Percentiles rank a stretch among this genome's conserved stretches.
Evolutionary conservation across 805 yeast species (phyloP).

Genomic region (Millerago galiae): DNA sequence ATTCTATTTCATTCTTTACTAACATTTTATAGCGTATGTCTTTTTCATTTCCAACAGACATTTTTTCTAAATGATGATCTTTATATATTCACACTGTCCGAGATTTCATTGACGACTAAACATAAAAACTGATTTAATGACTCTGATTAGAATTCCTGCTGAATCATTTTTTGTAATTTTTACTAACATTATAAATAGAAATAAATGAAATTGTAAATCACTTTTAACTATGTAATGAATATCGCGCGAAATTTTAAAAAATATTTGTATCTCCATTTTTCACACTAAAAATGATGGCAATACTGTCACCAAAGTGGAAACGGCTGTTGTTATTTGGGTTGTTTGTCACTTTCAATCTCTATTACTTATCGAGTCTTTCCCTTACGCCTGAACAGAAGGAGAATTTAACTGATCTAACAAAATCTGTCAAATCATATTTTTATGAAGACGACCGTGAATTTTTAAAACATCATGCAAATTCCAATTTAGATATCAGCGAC

Average conservation of each 20-base stretch:
- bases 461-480: slow-evolving; percentile 4
- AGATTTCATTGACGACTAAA: slow-evolving; percentile 31
- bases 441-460: slow-evolving; percentile 1
- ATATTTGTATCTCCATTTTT: too few species aligned
- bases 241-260: too few species aligned
- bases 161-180: neutral
- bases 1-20: neutral
- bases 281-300: too few species aligned
- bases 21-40: slow-evolving; percentile 6
- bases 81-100: slow-evolving; percentile 52
- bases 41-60: neutral
- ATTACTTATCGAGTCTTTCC: too few species aligned
- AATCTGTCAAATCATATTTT: slow-evolving; percentile 4
- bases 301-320: too few species aligned
- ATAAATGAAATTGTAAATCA: too few species aligned
- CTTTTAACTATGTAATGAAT: too few species aligned
- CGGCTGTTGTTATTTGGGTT: too few species aligned
- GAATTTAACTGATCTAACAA: neutral
- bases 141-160: slow-evolving; percentile 28
- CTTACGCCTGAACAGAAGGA: neutral
- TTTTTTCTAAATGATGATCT: slow-evolving; percentile 28
- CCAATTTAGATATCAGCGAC: slow-evolving; percentile 6
- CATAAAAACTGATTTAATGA: slow-evolving; percentile 49
- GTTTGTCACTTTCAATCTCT: too few species aligned
- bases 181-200: too few species aligned